Percentiles rank a stretch among this genome's conserved stretches.
phyloP scores from a whole-genome alignment of 2,329 filamentous ascomycete species.

The Juglanconis juglandina region DNA sequence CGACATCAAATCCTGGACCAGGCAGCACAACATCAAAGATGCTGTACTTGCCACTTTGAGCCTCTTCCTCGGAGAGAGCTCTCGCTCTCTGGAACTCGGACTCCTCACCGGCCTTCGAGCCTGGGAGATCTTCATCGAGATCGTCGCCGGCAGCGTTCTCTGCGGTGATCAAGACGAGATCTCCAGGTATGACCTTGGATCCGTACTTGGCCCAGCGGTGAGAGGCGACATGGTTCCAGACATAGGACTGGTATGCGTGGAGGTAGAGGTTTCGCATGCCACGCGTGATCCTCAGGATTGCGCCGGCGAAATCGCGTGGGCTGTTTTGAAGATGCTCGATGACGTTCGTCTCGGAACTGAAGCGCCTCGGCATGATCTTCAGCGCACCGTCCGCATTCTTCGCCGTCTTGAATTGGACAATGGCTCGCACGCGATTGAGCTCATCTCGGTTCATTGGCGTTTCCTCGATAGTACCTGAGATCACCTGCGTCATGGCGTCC shows the following conservation, averaged over 20 bases:
- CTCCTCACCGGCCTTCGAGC: constrained; percentile 36
- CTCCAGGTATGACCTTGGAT: constrained; percentile 72
- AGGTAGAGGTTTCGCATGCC: constrained; percentile 91
- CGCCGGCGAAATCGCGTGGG: constrained; percentile 72
- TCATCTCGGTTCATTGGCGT: constrained; percentile 68
- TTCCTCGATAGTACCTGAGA: constrained; percentile 42
- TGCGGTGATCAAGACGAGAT: constrained; percentile 67
- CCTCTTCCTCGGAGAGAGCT: constrained; percentile 73
- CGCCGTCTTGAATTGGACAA: constrained; percentile 67
- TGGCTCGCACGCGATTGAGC: constrained; percentile 71
- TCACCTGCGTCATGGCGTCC: constrained; percentile 51
- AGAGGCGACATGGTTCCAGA: constrained; percentile 87
- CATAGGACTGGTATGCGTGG: constrained; percentile 90
- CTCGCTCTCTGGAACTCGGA: constrained; percentile 57
- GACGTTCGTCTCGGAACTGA: constrained; percentile 73
- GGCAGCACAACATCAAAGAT: constrained; percentile 90
- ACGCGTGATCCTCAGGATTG: constrained; percentile 74
- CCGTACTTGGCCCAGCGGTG: constrained; percentile 77
- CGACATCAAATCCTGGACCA: constrained; percentile 83
- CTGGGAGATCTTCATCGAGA: not conserved
- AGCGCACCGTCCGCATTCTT: constrained; percentile 59
- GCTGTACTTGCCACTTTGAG: constrained; percentile 67
- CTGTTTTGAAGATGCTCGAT: constrained; percentile 69
- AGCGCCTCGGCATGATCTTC: constrained; percentile 71
- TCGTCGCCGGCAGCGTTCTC: constrained; percentile 59